Percentiles rank a stretch among this genome's conserved stretches.
Conservation (phyloP, 495 filamentous ascomycete species). For the Penicillium robsamsonii region DNA sequence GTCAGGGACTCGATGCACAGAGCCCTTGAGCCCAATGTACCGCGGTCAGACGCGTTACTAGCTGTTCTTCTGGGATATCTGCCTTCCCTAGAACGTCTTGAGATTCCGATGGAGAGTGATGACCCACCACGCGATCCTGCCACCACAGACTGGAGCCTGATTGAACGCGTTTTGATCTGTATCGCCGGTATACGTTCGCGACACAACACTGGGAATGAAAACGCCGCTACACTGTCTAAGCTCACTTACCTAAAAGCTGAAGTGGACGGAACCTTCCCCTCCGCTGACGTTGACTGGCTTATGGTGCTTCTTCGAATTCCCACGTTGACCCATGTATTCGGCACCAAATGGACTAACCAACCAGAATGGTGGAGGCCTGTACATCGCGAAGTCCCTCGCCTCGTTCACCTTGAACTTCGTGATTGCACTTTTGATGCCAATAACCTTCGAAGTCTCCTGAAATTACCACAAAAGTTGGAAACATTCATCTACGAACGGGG, state of each 20-base stretch:
- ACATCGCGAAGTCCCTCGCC: not conserved
- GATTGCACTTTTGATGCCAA: not conserved
- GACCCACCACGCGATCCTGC: not conserved
- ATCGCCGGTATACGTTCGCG: not conserved
- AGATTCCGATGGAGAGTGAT: not conserved
- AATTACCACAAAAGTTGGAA: not conserved
- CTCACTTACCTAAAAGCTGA: not conserved
- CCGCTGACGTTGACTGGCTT: not conserved
- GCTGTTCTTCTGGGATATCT: not conserved
- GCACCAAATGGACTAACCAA: not conserved
- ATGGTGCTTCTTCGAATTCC: not conserved
- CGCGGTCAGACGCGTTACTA: not conserved
- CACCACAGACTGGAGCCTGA: not conserved
- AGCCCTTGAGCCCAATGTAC: not conserved
- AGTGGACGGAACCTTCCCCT: not conserved
- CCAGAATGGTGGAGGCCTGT: not conserved
- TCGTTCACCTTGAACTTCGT: not conserved
- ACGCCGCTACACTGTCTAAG: not conserved
- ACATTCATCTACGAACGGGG: not conserved
- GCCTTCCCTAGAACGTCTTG: not conserved
- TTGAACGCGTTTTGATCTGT: not conserved
- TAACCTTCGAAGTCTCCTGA: not conserved
- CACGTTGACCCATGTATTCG: not conserved
- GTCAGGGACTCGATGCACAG: not conserved
- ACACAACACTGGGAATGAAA: not conserved